These are phyloP conservation scores for Colletotrichum sp. DNA, from an alignment of 2,329 filamentous ascomycete genomes.

Conservation along the genomic window DNA sequence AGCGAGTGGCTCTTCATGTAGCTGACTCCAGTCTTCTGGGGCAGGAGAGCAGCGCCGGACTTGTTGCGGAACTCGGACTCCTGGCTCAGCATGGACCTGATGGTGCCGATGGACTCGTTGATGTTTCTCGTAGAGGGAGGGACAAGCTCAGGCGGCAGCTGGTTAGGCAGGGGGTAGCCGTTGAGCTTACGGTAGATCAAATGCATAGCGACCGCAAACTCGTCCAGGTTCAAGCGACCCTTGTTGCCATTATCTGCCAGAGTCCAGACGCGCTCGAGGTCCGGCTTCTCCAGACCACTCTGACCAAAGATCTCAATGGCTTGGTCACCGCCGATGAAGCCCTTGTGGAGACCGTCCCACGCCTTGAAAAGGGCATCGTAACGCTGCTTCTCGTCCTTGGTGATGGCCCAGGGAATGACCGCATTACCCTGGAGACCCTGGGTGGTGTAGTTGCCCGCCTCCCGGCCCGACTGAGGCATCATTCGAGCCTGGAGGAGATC, in stretches of 20 bases:
- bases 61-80: conserved; percentile 91
- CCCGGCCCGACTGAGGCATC: conserved; percentile 96
- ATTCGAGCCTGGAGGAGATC: conserved; percentile 90
- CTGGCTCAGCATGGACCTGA: conserved; percentile 87
- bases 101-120: conserved; percentile 88
- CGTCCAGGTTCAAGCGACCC: conserved; percentile 91
- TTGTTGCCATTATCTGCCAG: conserved; percentile 93
- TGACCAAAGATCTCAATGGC: conserved; percentile 98
- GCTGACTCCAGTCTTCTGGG: conserved; percentile 97
- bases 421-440: conserved; percentile 90
- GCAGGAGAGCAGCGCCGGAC: conserved; percentile 86
- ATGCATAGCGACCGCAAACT: conserved; percentile 99
- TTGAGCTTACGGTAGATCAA: conserved; percentile 97
- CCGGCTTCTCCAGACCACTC: conserved; percentile 88
- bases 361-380: conserved; percentile 95
- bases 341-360: conserved; percentile 95
- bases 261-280: conserved; percentile 94
- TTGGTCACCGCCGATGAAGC: conserved; percentile 88
- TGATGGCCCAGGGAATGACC: conserved; percentile 97
- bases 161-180: conserved; percentile 88
- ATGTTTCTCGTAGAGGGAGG: conserved; percentile 95
- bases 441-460: conserved; percentile 82
- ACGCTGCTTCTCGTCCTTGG: conserved; percentile 96
- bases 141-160: conserved; percentile 88
- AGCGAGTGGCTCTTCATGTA: conserved; percentile 97